A percentile compares a stretch with the other conserved stretches of the same genome.
phyloP scores from a whole-genome alignment of 2,329 filamentous ascomycete species.

The Aspergillus ibericus region DNA sequence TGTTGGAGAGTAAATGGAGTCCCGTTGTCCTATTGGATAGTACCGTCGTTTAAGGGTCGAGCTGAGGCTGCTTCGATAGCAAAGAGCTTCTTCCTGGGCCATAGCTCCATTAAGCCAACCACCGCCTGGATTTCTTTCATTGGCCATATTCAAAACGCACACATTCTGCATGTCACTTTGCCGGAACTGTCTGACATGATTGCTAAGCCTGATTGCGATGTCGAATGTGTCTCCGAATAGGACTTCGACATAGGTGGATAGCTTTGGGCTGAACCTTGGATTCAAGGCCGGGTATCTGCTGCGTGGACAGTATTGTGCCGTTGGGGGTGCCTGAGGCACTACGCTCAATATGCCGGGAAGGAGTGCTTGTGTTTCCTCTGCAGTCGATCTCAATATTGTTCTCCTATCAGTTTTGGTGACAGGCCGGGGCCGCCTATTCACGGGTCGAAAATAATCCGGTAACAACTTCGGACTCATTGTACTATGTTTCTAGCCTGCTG shows the following conservation, averaged over 20 bases:
- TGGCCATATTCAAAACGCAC: conserved; percentile 68
- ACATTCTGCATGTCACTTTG: conserved; percentile 42
- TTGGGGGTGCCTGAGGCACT: conserved; percentile 43
- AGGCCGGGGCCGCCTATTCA: background rate
- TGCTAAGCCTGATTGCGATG: conserved; percentile 49
- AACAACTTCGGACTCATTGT: background rate
- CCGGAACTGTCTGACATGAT: conserved; percentile 3
- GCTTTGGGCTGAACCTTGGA: conserved; percentile 45
- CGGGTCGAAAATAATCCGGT: background rate
- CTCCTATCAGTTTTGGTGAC: conserved; percentile 4
- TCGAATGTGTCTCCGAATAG: conserved; percentile 60
- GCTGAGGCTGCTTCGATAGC: conserved; percentile 57
- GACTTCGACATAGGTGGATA: conserved; percentile 48
- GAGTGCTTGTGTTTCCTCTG: conserved; percentile 50
- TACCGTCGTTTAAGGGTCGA: conserved; percentile 43
- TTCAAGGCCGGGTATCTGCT: conserved; percentile 44
- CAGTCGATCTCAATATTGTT: conserved; percentile 42
- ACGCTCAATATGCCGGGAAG: conserved; percentile 51
- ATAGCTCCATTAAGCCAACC: conserved; percentile 62
- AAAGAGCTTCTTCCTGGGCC: conserved; percentile 70
- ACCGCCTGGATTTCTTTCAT: conserved; percentile 58
- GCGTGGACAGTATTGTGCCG: conserved; percentile 42
- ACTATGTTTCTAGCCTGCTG: background rate
- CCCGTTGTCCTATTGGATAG: conserved; percentile 55
- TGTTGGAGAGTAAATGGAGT: conserved; percentile 60